Evolutionary conservation across 176 grass and related monocot species (phyloP), one percentile per base, ranked within the genome.

Genomic region (Paspalum vaginatum): DNA sequence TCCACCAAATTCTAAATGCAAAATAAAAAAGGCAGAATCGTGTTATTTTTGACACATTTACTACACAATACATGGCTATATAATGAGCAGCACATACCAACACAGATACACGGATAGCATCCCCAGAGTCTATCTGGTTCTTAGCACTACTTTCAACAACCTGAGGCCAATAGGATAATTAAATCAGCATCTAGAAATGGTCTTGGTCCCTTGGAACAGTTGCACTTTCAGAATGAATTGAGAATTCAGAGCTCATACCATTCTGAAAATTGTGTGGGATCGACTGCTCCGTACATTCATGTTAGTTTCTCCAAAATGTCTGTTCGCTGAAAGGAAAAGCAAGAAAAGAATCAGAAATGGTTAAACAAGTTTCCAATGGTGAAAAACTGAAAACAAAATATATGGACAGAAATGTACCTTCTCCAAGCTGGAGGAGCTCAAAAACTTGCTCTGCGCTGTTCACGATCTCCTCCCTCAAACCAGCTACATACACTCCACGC

Each of bases 231-330:
- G 18, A 20, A 51, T 11, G 5, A 68, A 0, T 47, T 52, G 9
- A 5, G 46, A 45, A 74, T 79, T 72, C 7, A 76, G 14, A 74
- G 62, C 49, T 61, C 32, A n/a, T 99, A 99, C 96, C 92, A 99
- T 99, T 68, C 92, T 93, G 58, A 99, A 95, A 79, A 95, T 99
- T 11, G 88, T 95, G 83, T 95, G 96, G 6, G 92, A 99, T 48
- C 90, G 70, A 59, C 96, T 99, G 57, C 96, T 99, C 46, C 93
- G 69, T 20, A 69, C 86, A 53, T 95, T 99, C 90, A 95, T 99
- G 64, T 91, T 95, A 52, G 96, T 99, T 85, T 99, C 90, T 48
- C 96, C 96, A 74, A 99, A 99, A 85, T 99, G 96, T 38, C 92
- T 93, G 86, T 99, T 95, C 39, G 44, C 96, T 99, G 87, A 26